Evolutionary conservation across 257 asterid species (phyloP).

Genomic region (Salvia miltiorrhiza): DNA sequence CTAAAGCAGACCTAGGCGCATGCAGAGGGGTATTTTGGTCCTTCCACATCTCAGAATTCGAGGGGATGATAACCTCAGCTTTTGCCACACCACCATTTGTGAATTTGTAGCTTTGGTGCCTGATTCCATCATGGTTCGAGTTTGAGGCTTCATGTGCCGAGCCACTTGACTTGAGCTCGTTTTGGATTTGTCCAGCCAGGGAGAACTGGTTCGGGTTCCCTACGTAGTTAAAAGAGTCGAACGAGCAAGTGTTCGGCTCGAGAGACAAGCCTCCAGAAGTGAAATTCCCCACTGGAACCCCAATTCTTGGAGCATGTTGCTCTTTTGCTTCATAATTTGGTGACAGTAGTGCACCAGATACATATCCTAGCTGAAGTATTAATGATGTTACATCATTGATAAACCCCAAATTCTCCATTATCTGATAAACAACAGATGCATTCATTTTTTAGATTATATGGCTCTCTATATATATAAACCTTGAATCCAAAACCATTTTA

Average conservation of each 20-base stretch:
- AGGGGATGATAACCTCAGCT: conserved; percentile 58
- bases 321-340: conserved; percentile 44
- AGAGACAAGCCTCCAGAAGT: conserved; percentile 25
- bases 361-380: conserved; percentile 63
- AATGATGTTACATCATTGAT: conserved; percentile 55
- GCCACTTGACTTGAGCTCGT: conserved; percentile 24
- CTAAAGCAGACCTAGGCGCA: conserved; percentile 23
- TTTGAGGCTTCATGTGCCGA: conserved; percentile 31
- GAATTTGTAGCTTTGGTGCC: conserved; percentile 16
- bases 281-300: conserved; percentile 39
- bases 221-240: conserved; percentile 24
- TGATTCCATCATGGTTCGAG: conserved; percentile 3
- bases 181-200: conserved; percentile 27
- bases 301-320: conserved; percentile 33
- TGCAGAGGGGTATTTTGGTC: conserved; percentile 35
- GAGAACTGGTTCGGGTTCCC: conserved; percentile 22
- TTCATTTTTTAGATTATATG: background rate
- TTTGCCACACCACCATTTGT: conserved; percentile 41
- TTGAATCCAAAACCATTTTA: background rate
- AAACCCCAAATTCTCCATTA: conserved; percentile 63
- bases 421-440: conserved; percentile 37
- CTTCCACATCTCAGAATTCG: conserved; percentile 51
- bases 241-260: conserved; percentile 33
- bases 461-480: background rate
- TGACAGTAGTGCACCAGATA: conserved; percentile 51